A percentile compares a stretch with the other conserved stretches of the same genome.
phyloP scores from a whole-genome alignment of 192 early-diverging fungal species.

The Backusella sp. region DNA sequence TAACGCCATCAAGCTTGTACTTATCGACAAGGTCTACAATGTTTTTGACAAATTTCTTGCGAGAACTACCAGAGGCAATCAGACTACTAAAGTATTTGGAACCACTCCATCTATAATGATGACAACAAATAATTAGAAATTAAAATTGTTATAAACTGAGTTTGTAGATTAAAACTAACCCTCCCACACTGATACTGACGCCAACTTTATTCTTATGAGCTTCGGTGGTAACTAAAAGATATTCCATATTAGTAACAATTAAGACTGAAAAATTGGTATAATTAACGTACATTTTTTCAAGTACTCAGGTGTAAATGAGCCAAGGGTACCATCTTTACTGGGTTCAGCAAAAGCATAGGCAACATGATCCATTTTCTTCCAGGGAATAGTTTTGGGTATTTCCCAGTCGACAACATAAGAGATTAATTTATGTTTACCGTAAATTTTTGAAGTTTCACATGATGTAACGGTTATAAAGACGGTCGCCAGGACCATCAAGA shows the following conservation, averaged over 20 bases:
- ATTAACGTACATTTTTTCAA: neutral
- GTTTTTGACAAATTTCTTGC: constrained; percentile 34
- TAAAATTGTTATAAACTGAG: neutral
- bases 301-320: neutral
- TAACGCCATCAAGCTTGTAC: constrained; percentile 56
- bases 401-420: constrained; percentile 27
- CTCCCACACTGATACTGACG: constrained; percentile 36
- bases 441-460: neutral
- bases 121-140: neutral
- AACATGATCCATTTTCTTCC: constrained; percentile 53
- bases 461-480: neutral
- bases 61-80: constrained; percentile 16
- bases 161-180: constrained; percentile 8
- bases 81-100: constrained; percentile 30
- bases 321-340: constrained; percentile 19
- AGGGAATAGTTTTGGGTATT: constrained; percentile 31
- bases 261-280: neutral
- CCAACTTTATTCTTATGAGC: constrained; percentile 25
- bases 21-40: constrained; percentile 40
- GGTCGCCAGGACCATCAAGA: neutral
- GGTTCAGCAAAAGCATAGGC: constrained; percentile 57
- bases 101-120: constrained; percentile 37
- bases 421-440: constrained; percentile 1
- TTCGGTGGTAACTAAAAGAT: constrained; percentile 15
- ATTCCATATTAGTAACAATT: neutral